Conservation (phyloP, 73 alveolate species). For the Paramecium sexaurelia region DNA sequence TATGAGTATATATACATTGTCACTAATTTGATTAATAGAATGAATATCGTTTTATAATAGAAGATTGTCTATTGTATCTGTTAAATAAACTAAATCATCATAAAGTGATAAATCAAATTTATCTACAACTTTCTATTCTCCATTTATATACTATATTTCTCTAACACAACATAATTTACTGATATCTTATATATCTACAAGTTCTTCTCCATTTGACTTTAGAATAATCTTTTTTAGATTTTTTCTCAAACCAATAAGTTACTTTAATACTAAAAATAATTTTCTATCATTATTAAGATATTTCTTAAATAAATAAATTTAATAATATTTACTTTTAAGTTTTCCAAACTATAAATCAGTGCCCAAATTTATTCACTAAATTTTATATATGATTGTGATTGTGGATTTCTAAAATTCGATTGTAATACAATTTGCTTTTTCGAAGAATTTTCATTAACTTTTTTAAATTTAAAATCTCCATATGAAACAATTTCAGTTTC, state of each 20-base stretch:
- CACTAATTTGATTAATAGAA: not conserved
- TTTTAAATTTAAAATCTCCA: not conserved
- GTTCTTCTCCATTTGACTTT: constrained; percentile 10
- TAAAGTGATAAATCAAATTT: constrained; percentile 23
- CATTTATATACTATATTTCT: not conserved
- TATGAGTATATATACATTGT: not conserved
- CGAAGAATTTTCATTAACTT: not conserved
- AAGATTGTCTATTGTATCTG: not conserved
- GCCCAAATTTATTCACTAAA: not conserved
- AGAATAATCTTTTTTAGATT: not conserved
- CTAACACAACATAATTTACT: not conserved
- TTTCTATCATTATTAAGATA: constrained; percentile 21
- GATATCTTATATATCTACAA: not conserved
- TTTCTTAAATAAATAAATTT: not conserved
- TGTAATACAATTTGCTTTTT: not conserved
- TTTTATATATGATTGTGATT: constrained; percentile 9
- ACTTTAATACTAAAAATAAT: constrained; percentile 2
- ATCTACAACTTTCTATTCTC: not conserved
- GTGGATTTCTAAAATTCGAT: not conserved
- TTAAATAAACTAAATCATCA: constrained; percentile 29
- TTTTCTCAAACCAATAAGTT: constrained; percentile 23
- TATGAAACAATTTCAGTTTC: not conserved
- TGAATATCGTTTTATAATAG: not conserved
- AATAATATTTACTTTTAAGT: not conserved
- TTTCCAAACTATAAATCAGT: not conserved